These are phyloP conservation scores for Epichloe uncinata DNA, from an alignment of 2,329 filamentous ascomycete genomes.

Conservation along the genomic window DNA sequence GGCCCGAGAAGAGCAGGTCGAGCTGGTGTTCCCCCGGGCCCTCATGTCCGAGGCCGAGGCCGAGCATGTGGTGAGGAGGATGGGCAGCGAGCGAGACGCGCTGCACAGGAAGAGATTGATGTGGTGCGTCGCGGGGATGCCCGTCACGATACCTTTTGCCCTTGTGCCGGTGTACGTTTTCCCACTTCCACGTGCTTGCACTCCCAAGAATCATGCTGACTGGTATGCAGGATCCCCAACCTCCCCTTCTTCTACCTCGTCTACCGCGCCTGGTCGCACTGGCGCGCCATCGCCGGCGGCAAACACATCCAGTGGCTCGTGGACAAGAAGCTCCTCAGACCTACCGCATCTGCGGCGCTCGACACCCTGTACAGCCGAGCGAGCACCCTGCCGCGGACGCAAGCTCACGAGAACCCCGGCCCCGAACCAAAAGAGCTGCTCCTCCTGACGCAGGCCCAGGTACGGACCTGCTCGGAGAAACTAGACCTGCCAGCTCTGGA, in stretches of 20 bases:
- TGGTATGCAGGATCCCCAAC: constrained; percentile 58
- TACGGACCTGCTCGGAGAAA: constrained; percentile 44
- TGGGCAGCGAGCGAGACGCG: constrained; percentile 69
- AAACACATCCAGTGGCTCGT: constrained; percentile 74
- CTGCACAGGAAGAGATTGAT: constrained; percentile 66
- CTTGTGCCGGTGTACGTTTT: constrained; percentile 70
- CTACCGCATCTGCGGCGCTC: constrained; percentile 53
- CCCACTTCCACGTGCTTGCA: background rate
- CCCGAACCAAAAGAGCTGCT: constrained; percentile 16
- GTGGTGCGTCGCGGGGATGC: constrained; percentile 73
- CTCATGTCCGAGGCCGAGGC: constrained; percentile 54
- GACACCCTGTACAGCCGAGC: constrained; percentile 58
- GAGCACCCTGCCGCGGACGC: constrained; percentile 6
- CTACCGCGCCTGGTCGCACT: constrained; percentile 87
- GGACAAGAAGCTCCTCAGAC: constrained; percentile 54
- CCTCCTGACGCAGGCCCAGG: constrained; percentile 37
- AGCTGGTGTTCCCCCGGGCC: constrained; percentile 67
- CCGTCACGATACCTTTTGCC: constrained; percentile 66
- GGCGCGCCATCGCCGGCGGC: constrained; percentile 72
- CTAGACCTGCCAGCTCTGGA: constrained; percentile 57
- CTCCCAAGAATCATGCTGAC: background rate
- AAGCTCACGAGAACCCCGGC: background rate
- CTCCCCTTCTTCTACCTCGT: constrained; percentile 92
- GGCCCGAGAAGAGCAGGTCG: constrained; percentile 50
- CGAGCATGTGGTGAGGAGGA: constrained; percentile 46